These are phyloP conservation scores for Spathaspora hagerdaliae DNA, from an alignment of 805 yeast genomes.

Conservation along the genomic window DNA sequence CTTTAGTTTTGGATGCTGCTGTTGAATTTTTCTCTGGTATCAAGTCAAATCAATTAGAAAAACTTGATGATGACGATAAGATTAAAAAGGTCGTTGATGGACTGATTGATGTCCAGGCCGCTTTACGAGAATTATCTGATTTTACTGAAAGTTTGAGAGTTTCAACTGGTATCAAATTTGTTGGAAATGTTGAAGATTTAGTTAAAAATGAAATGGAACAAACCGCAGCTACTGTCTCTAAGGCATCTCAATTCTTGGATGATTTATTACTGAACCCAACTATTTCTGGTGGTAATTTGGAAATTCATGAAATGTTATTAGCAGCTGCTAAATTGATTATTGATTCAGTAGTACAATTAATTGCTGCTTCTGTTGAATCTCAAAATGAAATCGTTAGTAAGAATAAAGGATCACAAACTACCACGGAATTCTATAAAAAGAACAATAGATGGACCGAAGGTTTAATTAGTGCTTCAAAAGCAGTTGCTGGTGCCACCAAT, in stretches of 20 bases:
- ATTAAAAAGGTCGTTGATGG: slow-evolving; percentile 75
- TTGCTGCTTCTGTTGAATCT: slow-evolving; percentile 72
- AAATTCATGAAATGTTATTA: slow-evolving; percentile 72
- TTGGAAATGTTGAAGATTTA: slow-evolving; percentile 60
- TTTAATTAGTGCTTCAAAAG: slow-evolving; percentile 80
- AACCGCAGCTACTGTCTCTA: slow-evolving; percentile 66
- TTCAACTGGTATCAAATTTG: slow-evolving; percentile 22
- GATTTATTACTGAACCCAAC: slow-evolving; percentile 50
- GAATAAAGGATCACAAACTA: slow-evolving; percentile 61
- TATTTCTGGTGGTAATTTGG: slow-evolving; percentile 53
- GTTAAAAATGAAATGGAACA: slow-evolving; percentile 71
- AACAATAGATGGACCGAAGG: slow-evolving; percentile 95
- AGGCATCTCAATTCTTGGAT: slow-evolving; percentile 59
- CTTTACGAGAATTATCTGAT: slow-evolving; percentile 54
- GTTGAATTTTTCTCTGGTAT: slow-evolving; percentile 60
- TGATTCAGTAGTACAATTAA: slow-evolving; percentile 67
- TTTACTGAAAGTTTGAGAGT: slow-evolving; percentile 52
- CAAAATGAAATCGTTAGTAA: slow-evolving; percentile 76
- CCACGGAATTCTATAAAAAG: slow-evolving; percentile 77
- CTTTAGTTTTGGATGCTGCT: slow-evolving; percentile 56
- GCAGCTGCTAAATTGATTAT: slow-evolving; percentile 79
- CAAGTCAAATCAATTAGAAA: slow-evolving; percentile 48
- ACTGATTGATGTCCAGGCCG: slow-evolving; percentile 69
- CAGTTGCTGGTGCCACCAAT: slow-evolving; percentile 81
- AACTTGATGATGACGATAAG: slow-evolving; percentile 56